Conservation (phyloP, 2,329 filamentous ascomycete genomes). For the Aaosphaeria arxii region DNA sequence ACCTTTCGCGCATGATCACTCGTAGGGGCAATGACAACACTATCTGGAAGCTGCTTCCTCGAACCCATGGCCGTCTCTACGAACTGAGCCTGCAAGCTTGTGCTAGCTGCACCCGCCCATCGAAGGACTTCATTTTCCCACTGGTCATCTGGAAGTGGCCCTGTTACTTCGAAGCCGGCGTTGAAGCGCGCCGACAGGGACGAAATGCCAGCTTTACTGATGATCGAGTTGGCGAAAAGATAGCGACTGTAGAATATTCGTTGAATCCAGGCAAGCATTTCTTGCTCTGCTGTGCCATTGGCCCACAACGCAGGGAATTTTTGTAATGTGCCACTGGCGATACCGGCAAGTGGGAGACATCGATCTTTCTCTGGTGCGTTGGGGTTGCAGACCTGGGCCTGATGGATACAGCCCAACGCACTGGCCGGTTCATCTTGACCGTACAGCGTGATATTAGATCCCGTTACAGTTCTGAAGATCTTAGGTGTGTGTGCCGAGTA, state of each 20-base stretch:
- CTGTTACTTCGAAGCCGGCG: slow-evolving; percentile 2
- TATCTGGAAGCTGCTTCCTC: neutral
- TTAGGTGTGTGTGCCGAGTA: slow-evolving; percentile 14
- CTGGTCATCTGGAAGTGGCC: slow-evolving; percentile 18
- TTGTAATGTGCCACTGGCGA: neutral
- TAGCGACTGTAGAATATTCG: neutral
- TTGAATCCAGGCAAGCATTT: neutral
- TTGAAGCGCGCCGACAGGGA: neutral
- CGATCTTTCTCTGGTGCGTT: neutral
- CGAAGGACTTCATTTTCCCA: slow-evolving; percentile 26
- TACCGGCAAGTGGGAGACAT: slow-evolving; percentile 1
- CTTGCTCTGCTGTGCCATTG: neutral
- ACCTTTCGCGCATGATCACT: neutral
- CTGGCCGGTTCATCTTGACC: slow-evolving; percentile 13
- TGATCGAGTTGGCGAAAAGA: neutral
- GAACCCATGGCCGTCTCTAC: slow-evolving; percentile 1
- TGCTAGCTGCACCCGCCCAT: slow-evolving; percentile 22
- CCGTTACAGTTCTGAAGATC: neutral
- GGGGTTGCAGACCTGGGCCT: slow-evolving; percentile 31
- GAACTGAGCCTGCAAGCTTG: slow-evolving; percentile 14
- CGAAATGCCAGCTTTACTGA: neutral
- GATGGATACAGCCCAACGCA: slow-evolving; percentile 25
- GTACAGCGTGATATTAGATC: neutral
- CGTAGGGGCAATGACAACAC: neutral
- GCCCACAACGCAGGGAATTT: slow-evolving; percentile 1